These are phyloP conservation scores for Canavalia gladiata DNA, from an alignment of 306 rosid genomes.

Conservation along the genomic window DNA sequence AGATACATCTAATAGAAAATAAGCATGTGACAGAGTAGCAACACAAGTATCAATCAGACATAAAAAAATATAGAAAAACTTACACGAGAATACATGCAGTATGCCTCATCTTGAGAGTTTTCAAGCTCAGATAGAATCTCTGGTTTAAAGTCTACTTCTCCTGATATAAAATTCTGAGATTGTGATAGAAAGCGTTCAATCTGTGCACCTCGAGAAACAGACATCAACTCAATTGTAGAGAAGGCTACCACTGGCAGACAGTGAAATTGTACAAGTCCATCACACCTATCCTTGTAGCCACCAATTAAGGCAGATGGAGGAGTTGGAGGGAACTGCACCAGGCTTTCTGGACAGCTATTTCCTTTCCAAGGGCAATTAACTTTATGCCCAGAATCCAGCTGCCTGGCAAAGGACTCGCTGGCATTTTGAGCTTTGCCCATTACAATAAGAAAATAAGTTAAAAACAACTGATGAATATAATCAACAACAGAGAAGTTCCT, in stretches of 20 bases:
- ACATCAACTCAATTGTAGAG: conserved; percentile 87
- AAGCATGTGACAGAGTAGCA: conserved; percentile 46
- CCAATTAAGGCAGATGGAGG: conserved; percentile 90
- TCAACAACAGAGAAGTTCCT: conserved; percentile 43
- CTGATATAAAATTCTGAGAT: conserved; percentile 62
- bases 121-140: conserved; percentile 75
- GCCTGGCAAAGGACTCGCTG: conserved; percentile 79
- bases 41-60: conserved; percentile 20
- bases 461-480: conserved; percentile 34
- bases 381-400: conserved; percentile 87
- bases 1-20: conserved; percentile 44
- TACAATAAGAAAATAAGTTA: conserved; percentile 48
- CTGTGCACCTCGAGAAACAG: conserved; percentile 73
- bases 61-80: conserved; percentile 46
- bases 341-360: conserved; percentile 95
- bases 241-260: conserved; percentile 81
- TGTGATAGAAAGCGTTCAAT: conserved; percentile 80
- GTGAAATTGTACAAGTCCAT: conserved; percentile 89
- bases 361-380: conserved; percentile 94
- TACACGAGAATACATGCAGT: conserved; percentile 77
- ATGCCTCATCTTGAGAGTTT: conserved; percentile 81
- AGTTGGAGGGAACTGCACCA: conserved; percentile 98
- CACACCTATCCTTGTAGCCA: conserved; percentile 97
- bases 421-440: conserved; percentile 80
- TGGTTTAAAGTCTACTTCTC: conserved; percentile 73